Conservation (phyloP, 2,329 filamentous ascomycete species). For the Ophiostoma ips region DNA sequence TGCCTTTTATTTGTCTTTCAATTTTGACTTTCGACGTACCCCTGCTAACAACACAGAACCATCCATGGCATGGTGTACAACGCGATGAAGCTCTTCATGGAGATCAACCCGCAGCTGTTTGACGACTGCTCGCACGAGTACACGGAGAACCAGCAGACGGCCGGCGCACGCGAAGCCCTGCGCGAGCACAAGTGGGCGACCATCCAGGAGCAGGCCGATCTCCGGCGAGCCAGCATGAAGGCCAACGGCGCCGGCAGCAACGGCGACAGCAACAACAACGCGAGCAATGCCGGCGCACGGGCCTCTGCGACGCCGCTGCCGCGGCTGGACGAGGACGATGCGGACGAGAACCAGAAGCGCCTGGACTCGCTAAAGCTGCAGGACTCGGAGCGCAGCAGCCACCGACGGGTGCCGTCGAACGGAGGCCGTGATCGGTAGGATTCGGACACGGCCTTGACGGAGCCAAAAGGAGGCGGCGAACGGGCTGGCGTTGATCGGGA, state of each 20-base stretch:
- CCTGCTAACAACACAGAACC: no score
- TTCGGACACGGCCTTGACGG: slow-evolving; percentile 31
- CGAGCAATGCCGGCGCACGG: no score
- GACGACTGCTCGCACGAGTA: slow-evolving; percentile 98
- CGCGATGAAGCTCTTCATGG: slow-evolving; percentile 99
- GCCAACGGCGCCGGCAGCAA: slow-evolving; percentile 23
- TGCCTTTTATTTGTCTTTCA: not conserved
- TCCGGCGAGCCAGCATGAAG: slow-evolving; percentile 32
- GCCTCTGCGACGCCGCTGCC: no score
- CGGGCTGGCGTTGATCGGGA: not conserved
- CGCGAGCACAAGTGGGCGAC: slow-evolving; percentile 84
- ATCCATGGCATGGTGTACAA: slow-evolving; percentile 99
- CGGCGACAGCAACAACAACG: slow-evolving; percentile 11
- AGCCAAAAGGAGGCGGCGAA: no score
- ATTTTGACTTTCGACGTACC: no score
- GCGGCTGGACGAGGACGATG: slow-evolving; percentile 62
- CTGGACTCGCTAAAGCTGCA: slow-evolving; percentile 83
- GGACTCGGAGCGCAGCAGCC: slow-evolving; percentile 55
- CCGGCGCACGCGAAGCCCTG: slow-evolving; percentile 66
- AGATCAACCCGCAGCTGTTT: slow-evolving; percentile 96
- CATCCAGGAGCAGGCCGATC: slow-evolving; percentile 65
- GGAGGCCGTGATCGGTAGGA: slow-evolving; percentile 38
- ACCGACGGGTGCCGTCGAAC: slow-evolving; percentile 28
- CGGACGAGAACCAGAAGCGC: slow-evolving; percentile 73
- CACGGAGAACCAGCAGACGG: slow-evolving; percentile 87